A percentile compares a stretch with the other conserved stretches of the same genome.
Evolutionary conservation across 768 basidiomycete genomes (phyloP).

Genomic region (Tricholoma sp.): DNA sequence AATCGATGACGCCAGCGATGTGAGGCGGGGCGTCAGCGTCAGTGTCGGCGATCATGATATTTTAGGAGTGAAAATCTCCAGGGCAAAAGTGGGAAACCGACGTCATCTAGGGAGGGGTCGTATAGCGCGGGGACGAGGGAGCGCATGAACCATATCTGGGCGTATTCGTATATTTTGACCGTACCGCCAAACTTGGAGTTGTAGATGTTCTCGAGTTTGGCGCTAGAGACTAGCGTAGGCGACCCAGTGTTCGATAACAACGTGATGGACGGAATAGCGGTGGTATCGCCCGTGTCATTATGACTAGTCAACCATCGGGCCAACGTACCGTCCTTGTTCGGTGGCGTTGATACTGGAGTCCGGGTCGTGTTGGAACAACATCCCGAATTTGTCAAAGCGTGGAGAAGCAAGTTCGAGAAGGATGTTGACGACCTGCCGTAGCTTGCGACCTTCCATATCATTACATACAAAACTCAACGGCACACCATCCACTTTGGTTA

Average conservation of each 20-base stretch:
- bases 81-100: conserved; percentile 13
- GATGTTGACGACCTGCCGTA: not conserved
- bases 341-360: not conserved
- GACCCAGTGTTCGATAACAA: not conserved
- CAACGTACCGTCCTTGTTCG: not conserved
- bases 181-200: not conserved
- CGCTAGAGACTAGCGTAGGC: not conserved
- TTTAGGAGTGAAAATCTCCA: conserved; percentile 19
- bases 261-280: not conserved
- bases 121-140: not conserved
- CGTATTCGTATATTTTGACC: not conserved
- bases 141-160: not conserved
- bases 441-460: not conserved
- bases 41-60: conserved; percentile 15
- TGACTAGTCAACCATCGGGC: not conserved
- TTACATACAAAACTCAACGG: not conserved
- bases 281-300: not conserved
- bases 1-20: conserved; percentile 14
- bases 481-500: not conserved
- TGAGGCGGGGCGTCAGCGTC: not conserved
- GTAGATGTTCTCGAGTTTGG: not conserved
- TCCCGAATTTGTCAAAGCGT: not conserved
- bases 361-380: not conserved
- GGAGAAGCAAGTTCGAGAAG: not conserved
- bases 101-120: conserved; percentile 8